Conservation (phyloP, 495 filamentous ascomycete genomes). For the Clohesyomyces aquaticus region DNA sequence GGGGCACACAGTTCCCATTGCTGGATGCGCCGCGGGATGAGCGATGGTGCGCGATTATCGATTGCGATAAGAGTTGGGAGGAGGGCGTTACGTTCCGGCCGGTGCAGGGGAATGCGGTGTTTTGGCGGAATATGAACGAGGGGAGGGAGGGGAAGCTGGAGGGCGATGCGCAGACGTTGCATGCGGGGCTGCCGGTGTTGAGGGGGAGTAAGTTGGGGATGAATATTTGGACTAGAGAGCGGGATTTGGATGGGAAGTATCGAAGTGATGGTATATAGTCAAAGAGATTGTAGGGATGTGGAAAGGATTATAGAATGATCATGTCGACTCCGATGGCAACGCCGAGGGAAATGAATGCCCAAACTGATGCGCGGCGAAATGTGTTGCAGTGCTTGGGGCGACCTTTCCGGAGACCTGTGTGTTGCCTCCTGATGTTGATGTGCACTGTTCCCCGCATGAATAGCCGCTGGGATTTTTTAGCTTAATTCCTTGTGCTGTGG, state of each 20-base stretch:
- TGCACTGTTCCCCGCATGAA: slow-evolving; percentile 36
- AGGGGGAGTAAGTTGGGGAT: slow-evolving; percentile 57
- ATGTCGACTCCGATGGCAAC: slow-evolving; percentile 20
- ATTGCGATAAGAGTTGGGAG: slow-evolving; percentile 46
- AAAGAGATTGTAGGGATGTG: not conserved
- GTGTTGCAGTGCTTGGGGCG: slow-evolving; percentile 23
- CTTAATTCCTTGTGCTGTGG: not conserved
- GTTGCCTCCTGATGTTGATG: slow-evolving; percentile 22
- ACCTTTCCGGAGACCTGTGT: slow-evolving; percentile 28
- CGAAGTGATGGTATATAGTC: slow-evolving; percentile 24
- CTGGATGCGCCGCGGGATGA: slow-evolving; percentile 37
- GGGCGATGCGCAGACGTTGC: slow-evolving; percentile 53
- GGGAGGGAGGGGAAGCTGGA: slow-evolving; percentile 46
- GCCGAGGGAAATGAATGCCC: slow-evolving; percentile 3
- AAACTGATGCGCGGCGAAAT: slow-evolving; percentile 14
- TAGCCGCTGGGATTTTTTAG: slow-evolving; percentile 14
- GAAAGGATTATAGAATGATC: slow-evolving; percentile 25
- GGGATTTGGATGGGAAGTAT: slow-evolving; percentile 28
- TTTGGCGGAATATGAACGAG: slow-evolving; percentile 57
- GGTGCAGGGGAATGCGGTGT: slow-evolving; percentile 57
- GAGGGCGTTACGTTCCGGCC: slow-evolving; percentile 58
- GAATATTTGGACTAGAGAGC: slow-evolving; percentile 57
- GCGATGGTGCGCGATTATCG: slow-evolving; percentile 37
- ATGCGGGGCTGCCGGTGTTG: slow-evolving; percentile 56
- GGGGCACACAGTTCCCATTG: slow-evolving; percentile 38